These are phyloP conservation scores for Neoscytalidium dimidiatum DNA, from an alignment of 2,329 filamentous ascomycete species.

Conservation along the genomic window DNA sequence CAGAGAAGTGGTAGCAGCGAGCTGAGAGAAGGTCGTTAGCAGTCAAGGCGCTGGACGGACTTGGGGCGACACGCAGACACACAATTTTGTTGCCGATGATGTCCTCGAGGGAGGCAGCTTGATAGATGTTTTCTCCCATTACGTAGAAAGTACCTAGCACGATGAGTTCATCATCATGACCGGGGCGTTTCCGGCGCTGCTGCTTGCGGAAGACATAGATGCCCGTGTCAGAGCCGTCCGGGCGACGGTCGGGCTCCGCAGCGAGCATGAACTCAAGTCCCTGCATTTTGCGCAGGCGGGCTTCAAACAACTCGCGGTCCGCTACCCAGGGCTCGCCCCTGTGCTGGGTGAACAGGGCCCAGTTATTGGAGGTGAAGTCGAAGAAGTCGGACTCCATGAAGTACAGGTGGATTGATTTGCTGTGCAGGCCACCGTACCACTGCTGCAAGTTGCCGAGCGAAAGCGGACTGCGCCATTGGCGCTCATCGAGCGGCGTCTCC, in stretches of 20 bases:
- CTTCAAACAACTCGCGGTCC: slow-evolving; percentile 60
- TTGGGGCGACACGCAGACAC: slow-evolving; percentile 18
- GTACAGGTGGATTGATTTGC: slow-evolving; percentile 58
- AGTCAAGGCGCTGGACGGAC: slow-evolving; percentile 2
- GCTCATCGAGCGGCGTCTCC: slow-evolving; percentile 35
- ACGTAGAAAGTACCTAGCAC: slow-evolving; percentile 62
- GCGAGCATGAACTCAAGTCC: slow-evolving; percentile 63
- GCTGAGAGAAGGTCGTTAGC: slow-evolving; percentile 34
- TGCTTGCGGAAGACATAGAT: slow-evolving; percentile 66
- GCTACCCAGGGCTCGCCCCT: slow-evolving; percentile 51
- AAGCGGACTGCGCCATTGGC: slow-evolving; percentile 30
- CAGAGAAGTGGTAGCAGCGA: slow-evolving; percentile 58
- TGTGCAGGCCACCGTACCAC: slow-evolving; percentile 13
- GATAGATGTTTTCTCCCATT: slow-evolving; percentile 61
- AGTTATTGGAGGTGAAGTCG: slow-evolving; percentile 62
- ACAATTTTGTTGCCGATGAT: slow-evolving; percentile 58
- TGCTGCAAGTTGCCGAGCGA: slow-evolving; percentile 26
- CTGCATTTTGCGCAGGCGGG: slow-evolving; percentile 53
- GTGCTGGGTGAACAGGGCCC: slow-evolving; percentile 51
- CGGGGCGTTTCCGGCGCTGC: slow-evolving; percentile 31
- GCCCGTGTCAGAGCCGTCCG: slow-evolving; percentile 45
- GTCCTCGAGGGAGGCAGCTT: slow-evolving; percentile 62
- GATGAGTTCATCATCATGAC: slow-evolving; percentile 54
- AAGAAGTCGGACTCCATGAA: slow-evolving; percentile 66
- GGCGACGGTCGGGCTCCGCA: slow-evolving; percentile 56